Evolutionary conservation across 1,284 basidiomycete genomes (phyloP), one percentile per base, ranked within the genome.

Genomic region (Puccinia hordei): DNA sequence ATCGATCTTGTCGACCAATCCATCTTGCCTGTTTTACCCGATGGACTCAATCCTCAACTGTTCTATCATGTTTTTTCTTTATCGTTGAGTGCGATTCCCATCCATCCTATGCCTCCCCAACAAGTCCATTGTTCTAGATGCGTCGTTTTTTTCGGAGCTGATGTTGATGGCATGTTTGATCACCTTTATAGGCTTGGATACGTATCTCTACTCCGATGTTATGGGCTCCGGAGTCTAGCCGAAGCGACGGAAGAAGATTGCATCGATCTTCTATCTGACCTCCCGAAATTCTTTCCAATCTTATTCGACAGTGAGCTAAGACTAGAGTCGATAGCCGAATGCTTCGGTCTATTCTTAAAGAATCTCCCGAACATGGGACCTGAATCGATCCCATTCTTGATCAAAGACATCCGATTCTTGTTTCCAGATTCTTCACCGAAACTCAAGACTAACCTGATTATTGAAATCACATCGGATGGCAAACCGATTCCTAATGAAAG

Each of bases 111-210:
- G 6, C 38, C 63, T 10, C 22, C 22, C 13, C 27, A 9, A 66
- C 35, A 33, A 38, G 10, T 10, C 22, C n/a, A 66, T 15, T 15
- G 15, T 51, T n/a, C 30, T 4, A 33, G 12, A n/a, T n/a, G n/a
- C n/a, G n/a, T n/a, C n/a, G n/a, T n/a, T n/a, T n/a, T n/a, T n/a
- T n/a, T n/a, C n/a, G n/a, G n/a, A n/a, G n/a, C n/a, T n/a, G n/a
- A n/a, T 59, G 27, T 8, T 19, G 30, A 33, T 59, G 27, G 9
- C 24, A 24, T 55, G n/a, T 6, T 19, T 55, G 5, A n/a, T 55
- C n/a, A 24, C n/a, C 4, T 55, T n/a, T 27, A 38, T 30, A 73
- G 69, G 51, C 69, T 73, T 38, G 69, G 69, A 53, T 73, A 73
- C 53, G 69, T 73, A 2, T 30, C 53, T 35, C 69, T 73, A 38